Evolutionary conservation across 352 stramenopile genomes (phyloP).

Genomic region (Globisporangium apiculatum): DNA sequence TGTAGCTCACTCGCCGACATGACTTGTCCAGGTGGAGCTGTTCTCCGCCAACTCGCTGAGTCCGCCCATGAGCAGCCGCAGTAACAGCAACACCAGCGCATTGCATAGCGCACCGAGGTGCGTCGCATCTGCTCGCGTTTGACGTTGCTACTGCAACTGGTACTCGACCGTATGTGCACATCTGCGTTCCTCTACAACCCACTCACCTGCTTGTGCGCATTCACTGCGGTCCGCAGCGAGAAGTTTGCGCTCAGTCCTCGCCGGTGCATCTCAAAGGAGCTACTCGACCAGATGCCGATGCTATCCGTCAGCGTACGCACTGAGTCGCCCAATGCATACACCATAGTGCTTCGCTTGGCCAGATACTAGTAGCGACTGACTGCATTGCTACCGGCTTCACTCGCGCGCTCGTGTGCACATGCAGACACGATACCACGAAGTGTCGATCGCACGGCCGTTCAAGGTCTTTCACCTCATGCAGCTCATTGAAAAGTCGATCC

Average conservation of each 20-base stretch:
- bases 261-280: slow-evolving; percentile 57
- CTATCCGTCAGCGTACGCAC: slow-evolving; percentile 45
- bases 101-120: slow-evolving; percentile 7
- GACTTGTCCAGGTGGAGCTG: slow-evolving; percentile 17
- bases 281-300: slow-evolving; percentile 62
- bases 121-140: neutral
- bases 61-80: neutral
- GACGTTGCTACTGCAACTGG: neutral
- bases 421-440: slow-evolving; percentile 55
- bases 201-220: neutral
- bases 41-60: slow-evolving; percentile 14
- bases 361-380: neutral
- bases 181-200: neutral
- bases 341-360: neutral
- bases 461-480: slow-evolving; percentile 77
- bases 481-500: slow-evolving; percentile 73
- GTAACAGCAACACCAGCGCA: slow-evolving; percentile 3
- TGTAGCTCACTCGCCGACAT: too few species aligned
- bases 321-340: neutral
- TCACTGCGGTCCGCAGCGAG: slow-evolving; percentile 12
- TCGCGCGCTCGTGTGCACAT: neutral
- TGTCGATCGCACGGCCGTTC: slow-evolving; percentile 43
- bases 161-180: too few species aligned
- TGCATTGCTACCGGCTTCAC: neutral
- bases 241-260: slow-evolving; percentile 26